Conservation (phyloP, 139 green algal genomes). For the Spirogloea muscicola region DNA sequence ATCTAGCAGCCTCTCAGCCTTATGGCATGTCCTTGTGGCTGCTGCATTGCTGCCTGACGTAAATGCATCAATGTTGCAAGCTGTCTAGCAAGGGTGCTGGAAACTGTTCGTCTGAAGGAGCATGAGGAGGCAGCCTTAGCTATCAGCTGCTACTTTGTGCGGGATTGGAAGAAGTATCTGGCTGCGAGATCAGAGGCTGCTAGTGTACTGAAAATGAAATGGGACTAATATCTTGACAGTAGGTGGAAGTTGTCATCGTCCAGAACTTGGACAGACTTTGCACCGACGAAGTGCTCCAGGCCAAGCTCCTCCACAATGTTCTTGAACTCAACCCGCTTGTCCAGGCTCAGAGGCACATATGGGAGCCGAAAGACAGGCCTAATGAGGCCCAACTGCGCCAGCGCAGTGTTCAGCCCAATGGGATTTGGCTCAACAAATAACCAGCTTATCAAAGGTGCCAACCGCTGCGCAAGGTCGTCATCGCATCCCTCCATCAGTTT, state of each 20-base stretch:
- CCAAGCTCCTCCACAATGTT: conserved; percentile 68
- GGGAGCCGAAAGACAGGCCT: conserved; percentile 82
- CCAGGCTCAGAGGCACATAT: conserved; percentile 78
- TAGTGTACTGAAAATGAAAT: no score
- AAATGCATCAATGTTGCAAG: no score
- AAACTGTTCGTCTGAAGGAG: no score
- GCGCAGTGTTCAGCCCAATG: conserved; percentile 90
- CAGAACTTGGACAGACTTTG: conserved; percentile 45
- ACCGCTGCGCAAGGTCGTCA: conserved; percentile 56
- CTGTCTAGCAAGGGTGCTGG: no score
- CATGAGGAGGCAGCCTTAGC: no score
- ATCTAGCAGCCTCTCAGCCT: no score
- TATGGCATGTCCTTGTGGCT: no score
- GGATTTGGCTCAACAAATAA: conserved; percentile 95
- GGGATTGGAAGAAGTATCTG: no score
- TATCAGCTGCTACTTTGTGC: no score
- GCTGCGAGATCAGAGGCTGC: no score
- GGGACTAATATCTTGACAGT: conserved; percentile 11
- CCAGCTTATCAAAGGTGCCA: conserved; percentile 72
- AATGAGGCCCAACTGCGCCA: conserved; percentile 83
- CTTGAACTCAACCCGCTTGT: conserved; percentile 71
- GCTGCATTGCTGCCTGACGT: no score
- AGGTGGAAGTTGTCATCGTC: conserved; percentile 52
- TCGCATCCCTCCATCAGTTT: conserved; percentile 47
- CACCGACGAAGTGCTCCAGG: conserved; percentile 76